A percentile compares a stretch with the other conserved stretches of the same genome.
Evolutionary conservation across 2,329 filamentous ascomycete genomes (phyloP).

Genomic region (Cercospora nicotianae): DNA sequence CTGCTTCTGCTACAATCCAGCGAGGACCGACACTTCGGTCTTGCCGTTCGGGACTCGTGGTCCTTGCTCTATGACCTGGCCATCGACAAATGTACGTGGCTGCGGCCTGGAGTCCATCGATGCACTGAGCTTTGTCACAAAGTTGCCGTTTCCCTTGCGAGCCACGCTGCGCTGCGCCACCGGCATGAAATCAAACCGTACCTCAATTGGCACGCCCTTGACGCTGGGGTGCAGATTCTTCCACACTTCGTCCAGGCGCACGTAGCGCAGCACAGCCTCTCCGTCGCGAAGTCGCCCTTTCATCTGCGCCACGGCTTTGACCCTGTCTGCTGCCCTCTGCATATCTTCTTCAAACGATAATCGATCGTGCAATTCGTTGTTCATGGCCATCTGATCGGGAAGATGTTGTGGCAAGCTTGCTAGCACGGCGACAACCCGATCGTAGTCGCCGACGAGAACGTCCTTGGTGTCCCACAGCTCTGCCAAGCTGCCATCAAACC

Average conservation of each 20-base stretch:
- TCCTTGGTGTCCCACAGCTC: conserved; percentile 28
- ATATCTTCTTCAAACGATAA: conserved; percentile 23
- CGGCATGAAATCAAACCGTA: conserved; percentile 21
- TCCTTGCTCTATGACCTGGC: conserved; percentile 3
- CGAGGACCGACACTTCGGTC: conserved; percentile 10
- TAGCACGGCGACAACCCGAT: conserved; percentile 20
- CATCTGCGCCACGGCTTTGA: conserved; percentile 18
- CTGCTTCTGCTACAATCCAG: conserved; percentile 10
- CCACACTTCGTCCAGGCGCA: conserved; percentile 26
- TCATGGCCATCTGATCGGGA: conserved; percentile 8
- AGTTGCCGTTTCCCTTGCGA: conserved; percentile 15
- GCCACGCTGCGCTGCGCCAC: background rate
- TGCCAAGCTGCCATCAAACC: conserved; percentile 27
- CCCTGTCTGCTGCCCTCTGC: conserved; percentile 7
- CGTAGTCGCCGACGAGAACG: conserved; percentile 15
- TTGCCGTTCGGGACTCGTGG: conserved; percentile 2
- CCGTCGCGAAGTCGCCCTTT: conserved; percentile 22
- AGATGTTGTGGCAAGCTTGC: conserved; percentile 16
- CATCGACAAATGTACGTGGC: conserved; percentile 17
- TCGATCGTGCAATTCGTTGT: conserved; percentile 11
- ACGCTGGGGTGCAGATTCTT: conserved; percentile 20
- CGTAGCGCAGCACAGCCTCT: conserved; percentile 24
- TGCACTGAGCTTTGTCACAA: conserved; percentile 13
- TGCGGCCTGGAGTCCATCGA: conserved; percentile 10
- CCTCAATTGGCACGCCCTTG: conserved; percentile 18